These are phyloP conservation scores for Dactylonectria estremocensis DNA, from an alignment of 2,329 filamentous ascomycete species.

Conservation along the genomic window DNA sequence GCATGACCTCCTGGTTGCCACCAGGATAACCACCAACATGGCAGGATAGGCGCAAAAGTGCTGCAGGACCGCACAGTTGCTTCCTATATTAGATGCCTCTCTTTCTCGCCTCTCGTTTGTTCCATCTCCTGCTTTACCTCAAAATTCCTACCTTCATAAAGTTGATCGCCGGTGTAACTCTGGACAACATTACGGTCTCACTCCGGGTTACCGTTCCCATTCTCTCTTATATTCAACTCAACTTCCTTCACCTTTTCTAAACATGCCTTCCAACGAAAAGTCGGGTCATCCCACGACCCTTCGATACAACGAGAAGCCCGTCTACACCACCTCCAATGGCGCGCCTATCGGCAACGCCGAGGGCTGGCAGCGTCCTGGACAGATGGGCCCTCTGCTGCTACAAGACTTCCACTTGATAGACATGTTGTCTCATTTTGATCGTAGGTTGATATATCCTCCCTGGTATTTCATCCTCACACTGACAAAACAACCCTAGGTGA, in stretches of 20 bases:
- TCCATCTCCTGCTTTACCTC: background rate
- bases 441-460: conserved; percentile 37
- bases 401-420: conserved; percentile 78
- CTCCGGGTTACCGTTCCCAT: background rate
- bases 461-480: conserved; percentile 1
- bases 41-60: background rate
- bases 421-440: conserved; percentile 69
- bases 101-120: background rate
- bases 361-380: conserved; percentile 66
- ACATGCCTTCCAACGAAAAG: conserved; percentile 61
- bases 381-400: conserved; percentile 72
- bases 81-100: background rate
- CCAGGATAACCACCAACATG: background rate
- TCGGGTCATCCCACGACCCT: conserved; percentile 58
- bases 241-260: conserved; percentile 32
- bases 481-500: conserved; percentile 49
- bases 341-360: conserved; percentile 68
- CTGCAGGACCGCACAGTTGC: background rate
- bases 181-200: background rate
- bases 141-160: too few species aligned
- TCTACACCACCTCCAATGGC: conserved; percentile 74
- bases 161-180: too few species aligned
- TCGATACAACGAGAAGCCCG: conserved; percentile 71
- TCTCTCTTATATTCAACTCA: background rate
- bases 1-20: background rate